Conservation (phyloP, 331 rosid genomes). For the Prunus yedoensis region DNA sequence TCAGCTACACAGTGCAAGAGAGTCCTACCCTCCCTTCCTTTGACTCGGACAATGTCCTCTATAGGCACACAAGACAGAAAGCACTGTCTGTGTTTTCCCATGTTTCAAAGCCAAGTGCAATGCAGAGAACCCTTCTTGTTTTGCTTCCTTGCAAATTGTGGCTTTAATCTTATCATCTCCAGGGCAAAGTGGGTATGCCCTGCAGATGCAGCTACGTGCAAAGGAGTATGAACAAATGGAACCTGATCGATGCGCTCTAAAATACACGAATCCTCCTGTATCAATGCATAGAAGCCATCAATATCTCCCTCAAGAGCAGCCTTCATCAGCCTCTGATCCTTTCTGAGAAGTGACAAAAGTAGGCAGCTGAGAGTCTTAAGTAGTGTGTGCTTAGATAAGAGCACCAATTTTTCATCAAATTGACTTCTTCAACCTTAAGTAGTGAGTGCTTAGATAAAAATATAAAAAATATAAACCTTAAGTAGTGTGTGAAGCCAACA, state of each 20-base stretch:
- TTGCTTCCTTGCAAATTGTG: constrained; percentile 13
- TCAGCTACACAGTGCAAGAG: constrained; percentile 25
- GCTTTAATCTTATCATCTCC: constrained; percentile 12
- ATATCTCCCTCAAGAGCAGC: constrained; percentile 11
- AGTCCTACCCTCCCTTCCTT: constrained; percentile 26
- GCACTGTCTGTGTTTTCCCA: background rate
- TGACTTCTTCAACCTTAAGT: background rate
- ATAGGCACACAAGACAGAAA: background rate
- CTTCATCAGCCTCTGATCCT: constrained; percentile 3
- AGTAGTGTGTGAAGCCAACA: background rate
- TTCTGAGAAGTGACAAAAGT: background rate
- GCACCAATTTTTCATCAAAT: too few species aligned
- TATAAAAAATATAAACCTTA: background rate
- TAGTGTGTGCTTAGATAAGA: too few species aligned
- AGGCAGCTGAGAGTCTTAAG: background rate
- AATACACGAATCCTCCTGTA: background rate
- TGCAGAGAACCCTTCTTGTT: constrained; percentile 10
- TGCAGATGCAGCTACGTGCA: constrained; percentile 8
- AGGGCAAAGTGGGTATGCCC: background rate
- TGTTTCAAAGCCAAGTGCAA: constrained; percentile 10
- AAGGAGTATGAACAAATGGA: constrained; percentile 10
- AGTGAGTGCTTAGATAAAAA: too few species aligned
- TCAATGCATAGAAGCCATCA: background rate
- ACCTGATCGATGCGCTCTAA: background rate
- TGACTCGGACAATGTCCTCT: constrained; percentile 8